Evolutionary conservation across 495 filamentous ascomycete genomes (phyloP).

Genomic region (Xylaria acuta): DNA sequence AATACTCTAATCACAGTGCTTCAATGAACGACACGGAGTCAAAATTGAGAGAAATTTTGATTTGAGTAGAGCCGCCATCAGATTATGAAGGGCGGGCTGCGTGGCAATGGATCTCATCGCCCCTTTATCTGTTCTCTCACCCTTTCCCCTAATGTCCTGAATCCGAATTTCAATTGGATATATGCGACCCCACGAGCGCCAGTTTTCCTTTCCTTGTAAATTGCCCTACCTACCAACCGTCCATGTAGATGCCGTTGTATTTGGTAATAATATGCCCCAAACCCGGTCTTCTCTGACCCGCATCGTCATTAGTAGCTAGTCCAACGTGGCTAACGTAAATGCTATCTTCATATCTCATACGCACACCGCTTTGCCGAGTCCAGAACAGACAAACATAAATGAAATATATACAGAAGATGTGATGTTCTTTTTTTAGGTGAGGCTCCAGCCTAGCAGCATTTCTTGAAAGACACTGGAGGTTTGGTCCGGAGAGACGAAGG

Average conservation of each 20-base stretch:
- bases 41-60: background rate
- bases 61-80: background rate
- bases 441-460: conserved; percentile 17
- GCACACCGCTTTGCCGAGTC: conserved; percentile 14
- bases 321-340: conserved; percentile 12
- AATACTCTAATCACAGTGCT: background rate
- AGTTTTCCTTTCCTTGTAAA: conserved; percentile 23
- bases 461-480: conserved; percentile 18
- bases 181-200: conserved; percentile 22
- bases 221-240: conserved; percentile 15
- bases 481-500: conserved; percentile 35
- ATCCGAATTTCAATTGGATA: conserved; percentile 19
- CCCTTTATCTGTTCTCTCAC: background rate
- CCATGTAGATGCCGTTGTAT: conserved; percentile 26
- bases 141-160: background rate
- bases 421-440: conserved; percentile 2
- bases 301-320: background rate
- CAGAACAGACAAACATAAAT: conserved; percentile 7
- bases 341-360: conserved; percentile 24
- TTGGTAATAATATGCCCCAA: conserved; percentile 2
- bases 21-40: background rate
- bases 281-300: conserved; percentile 8
- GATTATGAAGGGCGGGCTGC: background rate
- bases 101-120: background rate
- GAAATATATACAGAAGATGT: conserved; percentile 26